These are phyloP conservation scores for Proliferodiscus dingleyae DNA, from an alignment of 2,329 filamentous ascomycete species.

Conservation along the genomic window DNA sequence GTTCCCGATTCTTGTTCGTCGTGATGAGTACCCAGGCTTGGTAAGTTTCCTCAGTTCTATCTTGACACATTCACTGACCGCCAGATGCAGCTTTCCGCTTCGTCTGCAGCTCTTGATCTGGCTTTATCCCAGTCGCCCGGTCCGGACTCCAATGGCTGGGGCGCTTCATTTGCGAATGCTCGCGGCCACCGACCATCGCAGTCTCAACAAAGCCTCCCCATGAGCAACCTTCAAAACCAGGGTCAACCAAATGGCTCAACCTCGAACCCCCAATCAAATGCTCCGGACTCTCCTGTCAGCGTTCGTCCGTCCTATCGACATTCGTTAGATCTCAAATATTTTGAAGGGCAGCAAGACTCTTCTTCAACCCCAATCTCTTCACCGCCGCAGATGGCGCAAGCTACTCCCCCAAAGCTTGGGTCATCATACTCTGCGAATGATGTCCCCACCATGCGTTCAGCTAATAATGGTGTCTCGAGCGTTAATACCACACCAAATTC, in stretches of 20 bases:
- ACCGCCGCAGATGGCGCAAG: constrained; percentile 47
- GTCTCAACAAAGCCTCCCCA: constrained; percentile 44
- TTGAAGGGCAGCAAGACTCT: constrained; percentile 32
- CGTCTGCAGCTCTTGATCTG: constrained; percentile 75
- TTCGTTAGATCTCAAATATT: constrained; percentile 52
- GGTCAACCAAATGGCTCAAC: constrained; percentile 32
- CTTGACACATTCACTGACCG: constrained; percentile 34
- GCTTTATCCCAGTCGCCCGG: constrained; percentile 64
- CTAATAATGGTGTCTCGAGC: constrained; percentile 31
- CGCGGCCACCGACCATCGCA: constrained; percentile 25
- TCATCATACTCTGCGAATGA: constrained; percentile 89
- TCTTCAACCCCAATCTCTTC: constrained; percentile 30
- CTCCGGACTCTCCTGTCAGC: constrained; percentile 42
- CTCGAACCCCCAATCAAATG: constrained; percentile 32
- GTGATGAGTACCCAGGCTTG: constrained; percentile 38
- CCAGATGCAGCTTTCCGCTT: constrained; percentile 65
- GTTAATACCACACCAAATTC: constrained; percentile 44
- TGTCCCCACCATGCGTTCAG: constrained; percentile 71
- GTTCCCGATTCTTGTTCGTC: constrained; percentile 78
- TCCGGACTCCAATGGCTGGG: constrained; percentile 38
- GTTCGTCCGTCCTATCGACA: constrained; percentile 48
- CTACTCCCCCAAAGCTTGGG: constrained; percentile 69
- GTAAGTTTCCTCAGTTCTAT: constrained; percentile 22
- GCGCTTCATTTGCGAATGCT: constrained; percentile 25
- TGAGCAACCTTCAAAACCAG: constrained; percentile 23